A percentile compares a stretch with the other conserved stretches of the same genome.
Evolutionary conservation across 257 asterid genomes (phyloP).

Genomic region (Solanum lycopersicoides): DNA sequence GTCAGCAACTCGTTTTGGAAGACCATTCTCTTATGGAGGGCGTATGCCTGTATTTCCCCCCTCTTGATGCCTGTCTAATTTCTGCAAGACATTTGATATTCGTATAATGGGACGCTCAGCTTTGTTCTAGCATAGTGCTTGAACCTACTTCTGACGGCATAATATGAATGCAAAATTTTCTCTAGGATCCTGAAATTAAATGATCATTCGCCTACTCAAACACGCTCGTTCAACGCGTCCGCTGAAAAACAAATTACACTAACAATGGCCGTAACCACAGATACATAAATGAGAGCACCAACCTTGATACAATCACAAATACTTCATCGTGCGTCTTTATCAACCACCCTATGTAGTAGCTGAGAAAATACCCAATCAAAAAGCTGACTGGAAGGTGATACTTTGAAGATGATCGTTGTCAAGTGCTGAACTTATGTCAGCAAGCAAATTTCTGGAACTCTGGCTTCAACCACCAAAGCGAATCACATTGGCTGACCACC

Average conservation of each 20-base stretch:
- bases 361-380: constrained; percentile 62
- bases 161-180: background rate
- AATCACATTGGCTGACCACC: constrained; percentile 75
- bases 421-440: constrained; percentile 46
- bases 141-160: background rate
- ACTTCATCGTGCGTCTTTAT: background rate
- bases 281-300: background rate
- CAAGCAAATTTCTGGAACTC: constrained; percentile 64
- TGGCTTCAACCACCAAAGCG: constrained; percentile 48
- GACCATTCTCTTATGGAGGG: background rate
- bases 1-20: background rate
- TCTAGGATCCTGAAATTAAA: background rate
- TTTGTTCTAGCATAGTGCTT: background rate
- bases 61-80: background rate
- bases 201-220: background rate
- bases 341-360: constrained; percentile 27
- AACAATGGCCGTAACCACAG: background rate
- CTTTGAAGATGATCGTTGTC: constrained; percentile 27
- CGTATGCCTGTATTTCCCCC: background rate
- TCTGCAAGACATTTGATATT: background rate
- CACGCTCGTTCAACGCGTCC: background rate
- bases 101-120: background rate
- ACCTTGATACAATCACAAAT: background rate
- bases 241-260: background rate
- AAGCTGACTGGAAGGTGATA: constrained; percentile 32